Evolutionary conservation across 192 early-diverging fungal genomes (phyloP), one percentile per base, ranked within the genome.

Genomic region (Backusella australiensis): DNA sequence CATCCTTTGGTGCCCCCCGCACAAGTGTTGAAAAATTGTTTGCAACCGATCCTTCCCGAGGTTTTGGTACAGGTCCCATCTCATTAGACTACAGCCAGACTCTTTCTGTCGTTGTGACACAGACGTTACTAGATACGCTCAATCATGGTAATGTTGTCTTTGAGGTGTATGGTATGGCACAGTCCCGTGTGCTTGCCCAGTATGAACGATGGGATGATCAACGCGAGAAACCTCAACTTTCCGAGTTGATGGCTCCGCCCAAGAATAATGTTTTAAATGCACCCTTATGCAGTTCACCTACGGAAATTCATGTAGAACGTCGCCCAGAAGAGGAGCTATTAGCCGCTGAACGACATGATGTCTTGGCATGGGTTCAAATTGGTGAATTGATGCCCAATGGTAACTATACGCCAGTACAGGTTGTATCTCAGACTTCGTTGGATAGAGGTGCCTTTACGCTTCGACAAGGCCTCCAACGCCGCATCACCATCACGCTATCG

Each of bases 391-490:
- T 83, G 12, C 77, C 85, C 2, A 86, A 89, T 38, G 93, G 92
- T 32, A 81, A 85, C 9, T 93, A 92, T 78, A 77, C 80, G 38
- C 89, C 89, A 12, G 88, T 90, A 6, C 84, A 88, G 44, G 87
- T 88, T 1, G 77, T 85, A 15, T 82, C 82, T 1, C 77, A 86
- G 44, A 73, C 59, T 34, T 69, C 49, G 71, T 71, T 82, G 44
- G 88, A 85, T 78, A 76, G 78, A 17, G 86, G 86, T 21, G 87
- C 88, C 1, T 92, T 93, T 75, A 63, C 85, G 23, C 80, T 95
- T 70, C 86, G 89, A 70, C 94, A 95, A 83, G 94, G 94, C 9
- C 67, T 95, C 23, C 93, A 94, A 80, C 84, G 92, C 6, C 90
- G 93, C 12, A 83, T 95, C 46, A 73, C 86, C 38, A 65, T 94